phyloP scores from a whole-genome alignment of 768 basidiomycete species.

The Collybiopsis luxurians region DNA sequence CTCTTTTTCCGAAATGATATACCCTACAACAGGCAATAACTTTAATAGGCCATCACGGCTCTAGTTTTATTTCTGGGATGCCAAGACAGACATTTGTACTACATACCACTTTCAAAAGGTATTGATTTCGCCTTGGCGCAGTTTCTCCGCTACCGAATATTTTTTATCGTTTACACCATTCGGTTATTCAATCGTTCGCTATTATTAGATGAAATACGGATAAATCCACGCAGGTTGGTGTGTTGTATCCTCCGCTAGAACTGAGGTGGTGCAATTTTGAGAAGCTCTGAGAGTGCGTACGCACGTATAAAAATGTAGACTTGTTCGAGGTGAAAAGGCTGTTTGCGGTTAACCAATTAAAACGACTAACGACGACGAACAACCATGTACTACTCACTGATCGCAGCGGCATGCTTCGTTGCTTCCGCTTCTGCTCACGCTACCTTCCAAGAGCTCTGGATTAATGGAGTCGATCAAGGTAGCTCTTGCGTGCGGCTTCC shows the following conservation, averaged over 20 bases:
- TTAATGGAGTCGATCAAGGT: slow-evolving; percentile 47
- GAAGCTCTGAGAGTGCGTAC: neutral
- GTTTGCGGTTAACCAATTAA: too few species aligned
- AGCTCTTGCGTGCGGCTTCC: slow-evolving; percentile 44
- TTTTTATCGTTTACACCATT: neutral
- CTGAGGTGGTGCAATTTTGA: neutral
- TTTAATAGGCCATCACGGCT: neutral
- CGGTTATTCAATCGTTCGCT: neutral
- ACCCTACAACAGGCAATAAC: neutral
- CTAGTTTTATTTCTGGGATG: neutral
- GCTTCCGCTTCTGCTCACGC: slow-evolving; percentile 41
- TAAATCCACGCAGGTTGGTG: neutral
- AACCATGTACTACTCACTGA: slow-evolving; percentile 4
- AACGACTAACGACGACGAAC: neutral
- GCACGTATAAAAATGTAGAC: neutral
- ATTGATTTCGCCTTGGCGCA: neutral
- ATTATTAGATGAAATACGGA: slow-evolving; percentile 2
- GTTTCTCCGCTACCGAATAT: neutral
- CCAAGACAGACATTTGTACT: too few species aligned
- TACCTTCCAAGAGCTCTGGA: slow-evolving; percentile 55
- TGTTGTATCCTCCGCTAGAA: too few species aligned
- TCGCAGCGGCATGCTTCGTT: slow-evolving; percentile 2
- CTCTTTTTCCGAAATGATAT: neutral
- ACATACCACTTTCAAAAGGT: neutral
- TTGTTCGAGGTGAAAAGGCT: neutral